Base-by-base conservation (phyloP, 108 stramenopile genomes). In the Cyclostephanos tholiformis region DNA sequence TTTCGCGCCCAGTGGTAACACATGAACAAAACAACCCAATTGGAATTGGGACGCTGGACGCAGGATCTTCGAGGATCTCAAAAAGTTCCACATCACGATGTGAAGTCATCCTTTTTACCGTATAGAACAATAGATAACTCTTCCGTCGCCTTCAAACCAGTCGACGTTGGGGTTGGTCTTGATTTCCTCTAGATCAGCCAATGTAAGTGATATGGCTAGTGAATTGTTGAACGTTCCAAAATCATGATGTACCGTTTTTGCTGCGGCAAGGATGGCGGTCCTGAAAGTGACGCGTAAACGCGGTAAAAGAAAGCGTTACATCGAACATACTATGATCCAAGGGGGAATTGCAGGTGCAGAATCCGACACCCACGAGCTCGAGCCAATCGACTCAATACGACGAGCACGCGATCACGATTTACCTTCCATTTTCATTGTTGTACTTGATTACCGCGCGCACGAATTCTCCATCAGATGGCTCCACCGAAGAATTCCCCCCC, bases 121-220 rank as follows among this genome's bases (percentile, higher is more conserved):
- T 13, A 82, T 82, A 25, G 80, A 82, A 69, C 80, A 82, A 73
- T 82, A 82, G 41, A 77, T 77, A 43, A 82, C 80, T 62, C 48
- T 71, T 35, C 80, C 80, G 39, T 82, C 80, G 30, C 76, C 76
- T 55, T 82, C 80, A 49, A 77, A 72, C 75, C 80, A 82, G 25
- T 82, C 80, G 0, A 82, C 64, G 67, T 82, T 77, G 7, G 62
- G 44, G 52, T 77, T 55, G 23, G 35, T 48, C 64, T 76, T 82
- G 62, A 82, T 63, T 16, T 19, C 32, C 30, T 82, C 75, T 65
- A 82, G 75, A 71, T 82, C 65, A 43, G 8, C 14, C n/a, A 60
- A n/a, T 6, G 75, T 12, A 5, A 82, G 70, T 5, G 80, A 77
- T 13, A 82, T 71, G 17, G 71, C 68, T 11, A 82, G 26, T 0